Base-by-base conservation (phyloP, 176 grass and related monocot species). In the Olyra latifolia region DNA sequence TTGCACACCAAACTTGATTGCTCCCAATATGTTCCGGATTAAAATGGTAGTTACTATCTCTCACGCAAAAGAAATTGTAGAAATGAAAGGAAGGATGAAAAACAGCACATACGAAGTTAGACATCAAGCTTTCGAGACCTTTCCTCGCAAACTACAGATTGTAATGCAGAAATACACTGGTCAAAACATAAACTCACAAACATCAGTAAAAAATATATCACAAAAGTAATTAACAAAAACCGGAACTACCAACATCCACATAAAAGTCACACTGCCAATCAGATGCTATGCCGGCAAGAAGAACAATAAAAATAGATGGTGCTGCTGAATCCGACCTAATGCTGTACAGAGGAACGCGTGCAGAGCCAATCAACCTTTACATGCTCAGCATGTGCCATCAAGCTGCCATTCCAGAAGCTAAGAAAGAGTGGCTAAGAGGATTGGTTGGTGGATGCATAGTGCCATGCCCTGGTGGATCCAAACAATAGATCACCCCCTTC, bases 381-480 rank as follows among this genome's bases (percentile, higher is more conserved):
- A 82, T 74, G 59, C 47, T 83, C 80, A 74, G 43, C 41, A 83
- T 8, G 20, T 54, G 17, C 20, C 20, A 2, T 48, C 61, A 40
- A 63, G 45, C 57, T 62, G 45, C 80, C 55, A 62, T 46, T 40
- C 46, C 39, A 79, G 62, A 79, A 35, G 1, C 58, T 14, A 20
- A 50, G 13, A 39, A 71, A 70, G 54, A 64, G 29, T 28, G 45
- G 78, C 38, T 73, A 60, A 63, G 55, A 59, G 44, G 45, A 64
- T 55, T 87, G 75, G 38, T 54, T 62, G 62, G 58, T 48, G 27
- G 43, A 82, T 77, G 72, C 59, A 42, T 77, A 87, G 62, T 64
- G 79, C 38, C 78, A 88, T 62, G 78, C 86, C 80, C 85, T 64
- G 69, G 76, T 58, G 78, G 81, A 85, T 82, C 86, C 67, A 82